Percentiles rank a stretch among this genome's conserved stretches.
These are phyloP conservation scores for Exophiala xenobiotica DNA, from an alignment of 2,329 filamentous ascomycete species.

Conservation along the genomic window DNA sequence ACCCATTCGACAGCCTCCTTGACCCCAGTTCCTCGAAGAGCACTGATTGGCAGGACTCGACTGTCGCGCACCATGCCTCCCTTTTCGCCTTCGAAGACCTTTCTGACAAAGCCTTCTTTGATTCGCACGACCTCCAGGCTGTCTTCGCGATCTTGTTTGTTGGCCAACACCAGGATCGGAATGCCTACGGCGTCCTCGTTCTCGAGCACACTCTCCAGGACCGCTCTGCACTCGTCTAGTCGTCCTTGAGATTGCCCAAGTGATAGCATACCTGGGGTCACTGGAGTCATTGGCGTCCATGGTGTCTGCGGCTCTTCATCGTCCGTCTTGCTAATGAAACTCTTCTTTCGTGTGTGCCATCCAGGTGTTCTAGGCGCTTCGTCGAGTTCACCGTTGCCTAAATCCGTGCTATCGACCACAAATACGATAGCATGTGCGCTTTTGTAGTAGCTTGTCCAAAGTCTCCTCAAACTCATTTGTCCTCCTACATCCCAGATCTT, in stretches of 20 bases:
- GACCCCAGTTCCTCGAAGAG: constrained; percentile 78
- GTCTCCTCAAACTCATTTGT: constrained; percentile 79
- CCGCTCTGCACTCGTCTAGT: constrained; percentile 82
- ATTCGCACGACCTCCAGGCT: constrained; percentile 96
- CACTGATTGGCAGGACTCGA: constrained; percentile 84
- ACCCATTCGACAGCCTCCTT: constrained; percentile 97
- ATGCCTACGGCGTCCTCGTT: constrained; percentile 87
- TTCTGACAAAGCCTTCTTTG: constrained; percentile 93
- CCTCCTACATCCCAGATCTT: constrained; percentile 99
- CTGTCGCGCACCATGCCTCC: constrained; percentile 83
- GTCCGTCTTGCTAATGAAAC: constrained; percentile 26
- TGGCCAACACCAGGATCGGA: constrained; percentile 86
- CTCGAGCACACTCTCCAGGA: constrained; percentile 85
- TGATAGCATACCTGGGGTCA: constrained; percentile 34
- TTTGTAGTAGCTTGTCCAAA: constrained; percentile 96
- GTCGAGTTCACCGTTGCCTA: constrained; percentile 68
- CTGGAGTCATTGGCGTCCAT: constrained; percentile 39
- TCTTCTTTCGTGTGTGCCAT: constrained; percentile 31
- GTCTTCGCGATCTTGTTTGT: constrained; percentile 97
- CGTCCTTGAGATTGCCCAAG: constrained; percentile 48
- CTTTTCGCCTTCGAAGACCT: constrained; percentile 93
- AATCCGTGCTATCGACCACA: constrained; percentile 92
- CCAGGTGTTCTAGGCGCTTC: constrained; percentile 31
- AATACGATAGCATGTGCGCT: constrained; percentile 97
- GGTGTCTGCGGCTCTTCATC: constrained; percentile 36